A percentile compares a stretch with the other conserved stretches of the same genome.
Conservation (phyloP, 805 yeast genomes). For the Brettanomyces anomalus region DNA sequence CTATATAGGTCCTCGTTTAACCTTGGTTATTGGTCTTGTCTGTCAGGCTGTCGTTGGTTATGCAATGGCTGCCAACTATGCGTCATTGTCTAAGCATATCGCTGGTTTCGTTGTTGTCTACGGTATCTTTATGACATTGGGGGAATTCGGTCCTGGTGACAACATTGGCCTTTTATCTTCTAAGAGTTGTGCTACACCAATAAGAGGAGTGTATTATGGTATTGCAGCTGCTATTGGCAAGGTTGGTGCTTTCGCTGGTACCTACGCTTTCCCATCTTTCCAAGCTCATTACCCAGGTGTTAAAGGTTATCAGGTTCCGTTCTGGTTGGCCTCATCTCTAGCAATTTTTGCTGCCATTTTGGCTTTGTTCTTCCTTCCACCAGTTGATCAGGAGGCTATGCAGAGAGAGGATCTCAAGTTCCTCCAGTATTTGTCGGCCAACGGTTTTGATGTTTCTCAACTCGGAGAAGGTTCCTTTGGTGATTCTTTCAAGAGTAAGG, state of each 20-base stretch:
- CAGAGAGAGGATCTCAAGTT: conserved; percentile 68
- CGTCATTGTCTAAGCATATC: conserved; percentile 45
- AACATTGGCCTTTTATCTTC: conserved; percentile 83
- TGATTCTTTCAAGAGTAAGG: not conserved
- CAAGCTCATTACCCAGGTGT: conserved; percentile 51
- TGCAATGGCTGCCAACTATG: conserved; percentile 69
- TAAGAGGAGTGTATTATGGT: conserved; percentile 87
- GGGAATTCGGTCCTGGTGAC: conserved; percentile 94
- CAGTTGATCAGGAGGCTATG: conserved; percentile 77
- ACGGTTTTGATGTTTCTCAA: conserved; percentile 62
- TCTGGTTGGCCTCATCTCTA: conserved; percentile 72
- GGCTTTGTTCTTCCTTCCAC: conserved; percentile 66
- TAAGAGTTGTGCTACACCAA: conserved; percentile 76
- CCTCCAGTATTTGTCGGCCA: conserved; percentile 50
- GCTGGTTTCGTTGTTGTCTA: conserved; percentile 79
- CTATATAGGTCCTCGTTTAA: conserved; percentile 82
- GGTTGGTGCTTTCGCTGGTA: conserved; percentile 87
- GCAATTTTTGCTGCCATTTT: conserved; percentile 64
- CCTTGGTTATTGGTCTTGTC: conserved; percentile 59
- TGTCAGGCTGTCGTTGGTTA: conserved; percentile 75
- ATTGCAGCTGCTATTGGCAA: conserved; percentile 89
- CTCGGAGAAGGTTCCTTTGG: conserved; percentile 35
- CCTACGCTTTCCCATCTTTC: conserved; percentile 80
- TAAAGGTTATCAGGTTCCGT: conserved; percentile 64
- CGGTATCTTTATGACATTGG: conserved; percentile 80